phyloP scores from a whole-genome alignment of 768 basidiomycete species.

The Daedalea quercina region DNA sequence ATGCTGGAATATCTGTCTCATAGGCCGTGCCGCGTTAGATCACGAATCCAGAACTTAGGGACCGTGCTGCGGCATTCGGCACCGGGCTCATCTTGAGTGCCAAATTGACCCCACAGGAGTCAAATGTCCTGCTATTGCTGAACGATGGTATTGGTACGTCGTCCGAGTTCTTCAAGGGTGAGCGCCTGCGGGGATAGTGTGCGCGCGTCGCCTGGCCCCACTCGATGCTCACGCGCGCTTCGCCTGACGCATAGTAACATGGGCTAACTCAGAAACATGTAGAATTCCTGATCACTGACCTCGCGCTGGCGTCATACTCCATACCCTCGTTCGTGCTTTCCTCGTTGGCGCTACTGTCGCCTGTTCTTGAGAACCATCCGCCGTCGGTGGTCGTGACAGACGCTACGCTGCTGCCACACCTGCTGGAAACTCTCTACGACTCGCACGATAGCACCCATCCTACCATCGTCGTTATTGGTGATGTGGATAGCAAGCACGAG shows the following conservation, averaged over 20 bases:
- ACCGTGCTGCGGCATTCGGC: slow-evolving; percentile 67
- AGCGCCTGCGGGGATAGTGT: too few species aligned
- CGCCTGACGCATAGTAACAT: not conserved
- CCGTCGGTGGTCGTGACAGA: slow-evolving; percentile 73
- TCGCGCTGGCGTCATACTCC: slow-evolving; percentile 67
- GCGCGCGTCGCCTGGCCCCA: too few species aligned
- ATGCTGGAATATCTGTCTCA: not conserved
- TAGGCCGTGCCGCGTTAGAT: slow-evolving; percentile 39
- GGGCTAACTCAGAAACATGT: too few species aligned
- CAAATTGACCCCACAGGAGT: slow-evolving; percentile 47
- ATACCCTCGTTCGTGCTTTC: slow-evolving; percentile 62
- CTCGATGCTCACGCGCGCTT: slow-evolving; percentile 3
- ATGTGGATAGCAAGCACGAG: slow-evolving; percentile 38
- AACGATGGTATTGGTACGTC: slow-evolving; percentile 71
- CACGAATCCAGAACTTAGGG: slow-evolving; percentile 64
- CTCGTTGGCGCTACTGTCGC: slow-evolving; percentile 53
- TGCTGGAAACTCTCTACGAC: slow-evolving; percentile 71
- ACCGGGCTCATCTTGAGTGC: slow-evolving; percentile 59
- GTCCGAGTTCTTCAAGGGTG: too few species aligned
- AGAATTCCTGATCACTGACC: slow-evolving; percentile 78
- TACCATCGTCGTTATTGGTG: slow-evolving; percentile 69
- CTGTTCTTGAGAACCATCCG: slow-evolving; percentile 56
- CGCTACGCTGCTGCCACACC: slow-evolving; percentile 54
- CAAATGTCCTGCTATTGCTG: slow-evolving; percentile 67
- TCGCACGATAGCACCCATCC: slow-evolving; percentile 38